A percentile compares a stretch with the other conserved stretches of the same genome.
Evolutionary conservation across 441 rosid genomes (phyloP).

Genomic region (Euphorbia schlechtendalii): DNA sequence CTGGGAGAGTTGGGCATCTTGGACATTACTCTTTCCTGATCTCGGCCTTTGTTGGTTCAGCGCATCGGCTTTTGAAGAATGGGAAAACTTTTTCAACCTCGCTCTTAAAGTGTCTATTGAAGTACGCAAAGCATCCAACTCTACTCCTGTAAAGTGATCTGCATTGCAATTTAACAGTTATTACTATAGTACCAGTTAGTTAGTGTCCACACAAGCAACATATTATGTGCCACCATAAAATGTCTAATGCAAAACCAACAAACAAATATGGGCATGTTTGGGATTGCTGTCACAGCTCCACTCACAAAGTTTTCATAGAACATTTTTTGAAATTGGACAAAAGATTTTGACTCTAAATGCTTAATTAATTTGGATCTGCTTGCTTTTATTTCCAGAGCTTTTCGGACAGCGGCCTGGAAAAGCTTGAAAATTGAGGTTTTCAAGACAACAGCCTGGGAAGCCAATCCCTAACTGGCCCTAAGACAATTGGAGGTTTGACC

Average conservation of each 20-base stretch:
- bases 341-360: too few species aligned
- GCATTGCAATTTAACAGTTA: constrained; percentile 21
- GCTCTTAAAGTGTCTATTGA: constrained; percentile 64
- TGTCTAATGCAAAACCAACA: not conserved
- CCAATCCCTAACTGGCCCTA: too few species aligned
- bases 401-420: too few species aligned
- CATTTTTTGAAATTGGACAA: too few species aligned
- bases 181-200: constrained; percentile 1
- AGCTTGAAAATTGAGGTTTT: too few species aligned
- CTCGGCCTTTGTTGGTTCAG: constrained; percentile 30
- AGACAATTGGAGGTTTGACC: not conserved
- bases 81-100: constrained; percentile 47
- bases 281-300: too few species aligned
- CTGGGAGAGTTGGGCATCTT: constrained; percentile 58
- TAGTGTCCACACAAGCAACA: not conserved
- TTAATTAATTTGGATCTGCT: too few species aligned
- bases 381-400: too few species aligned
- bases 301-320: too few species aligned
- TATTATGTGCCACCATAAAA: not conserved
- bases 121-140: constrained; percentile 64
- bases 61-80: constrained; percentile 31
- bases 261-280: not conserved
- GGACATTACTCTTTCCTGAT: constrained; percentile 29
- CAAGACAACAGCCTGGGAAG: too few species aligned
- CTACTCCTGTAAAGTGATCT: constrained; percentile 67